Conservation (phyloP, 176 grass and related monocot genomes). For the Thinopyrum elongatum region DNA sequence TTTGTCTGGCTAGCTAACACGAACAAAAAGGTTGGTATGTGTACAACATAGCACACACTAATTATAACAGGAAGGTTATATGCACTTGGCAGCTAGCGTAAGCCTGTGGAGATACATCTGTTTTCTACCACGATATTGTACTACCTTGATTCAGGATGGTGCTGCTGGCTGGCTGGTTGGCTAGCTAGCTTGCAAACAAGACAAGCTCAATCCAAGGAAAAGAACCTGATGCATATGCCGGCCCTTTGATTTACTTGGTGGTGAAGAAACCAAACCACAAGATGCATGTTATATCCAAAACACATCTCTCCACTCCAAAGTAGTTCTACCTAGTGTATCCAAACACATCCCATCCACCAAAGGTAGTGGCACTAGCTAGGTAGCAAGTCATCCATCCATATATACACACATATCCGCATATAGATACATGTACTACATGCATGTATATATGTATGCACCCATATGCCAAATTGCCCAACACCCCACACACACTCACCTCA, state of each 20-base stretch:
- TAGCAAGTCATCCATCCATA: neutral
- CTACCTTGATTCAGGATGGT: neutral
- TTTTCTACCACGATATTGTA: neutral
- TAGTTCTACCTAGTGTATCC: too few species aligned
- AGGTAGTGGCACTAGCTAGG: neutral
- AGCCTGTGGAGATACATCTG: neutral
- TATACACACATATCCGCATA: neutral
- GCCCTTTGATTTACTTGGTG: constrained; percentile 39
- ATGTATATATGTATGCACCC: neutral
- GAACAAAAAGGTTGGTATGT: neutral
- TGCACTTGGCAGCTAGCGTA: neutral
- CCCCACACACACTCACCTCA: neutral
- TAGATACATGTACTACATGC: neutral
- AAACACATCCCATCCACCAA: neutral
- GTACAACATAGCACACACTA: neutral
- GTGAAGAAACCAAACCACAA: constrained; percentile 50
- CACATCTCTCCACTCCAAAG: neutral
- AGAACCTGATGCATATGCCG: constrained; percentile 29
- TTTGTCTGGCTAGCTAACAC: neutral
- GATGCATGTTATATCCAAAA: neutral
- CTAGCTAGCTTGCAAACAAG: constrained; percentile 48
- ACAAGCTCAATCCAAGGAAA: constrained; percentile 46
- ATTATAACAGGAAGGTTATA: neutral
- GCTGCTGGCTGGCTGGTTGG: neutral
- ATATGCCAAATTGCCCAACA: constrained; percentile 21